phyloP scores from a whole-genome alignment of 768 basidiomycete genomes.

The Kwoniella shandongensis region DNA sequence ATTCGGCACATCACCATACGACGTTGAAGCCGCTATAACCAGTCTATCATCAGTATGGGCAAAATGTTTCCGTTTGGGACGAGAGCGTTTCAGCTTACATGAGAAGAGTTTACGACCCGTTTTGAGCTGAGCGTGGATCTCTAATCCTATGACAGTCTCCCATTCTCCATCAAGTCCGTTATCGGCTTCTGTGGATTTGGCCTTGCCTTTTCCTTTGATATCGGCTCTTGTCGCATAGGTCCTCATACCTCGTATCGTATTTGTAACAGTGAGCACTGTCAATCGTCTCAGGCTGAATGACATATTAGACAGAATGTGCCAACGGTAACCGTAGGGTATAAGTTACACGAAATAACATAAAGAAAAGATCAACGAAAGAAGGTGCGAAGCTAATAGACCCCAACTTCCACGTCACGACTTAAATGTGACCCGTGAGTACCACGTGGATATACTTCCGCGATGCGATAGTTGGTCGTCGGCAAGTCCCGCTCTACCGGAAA shows the following conservation, averaged over 20 bases:
- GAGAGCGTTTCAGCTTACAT: constrained; percentile 52
- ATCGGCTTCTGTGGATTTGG: background rate
- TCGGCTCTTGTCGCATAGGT: background rate
- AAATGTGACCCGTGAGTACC: too few relatives aligned
- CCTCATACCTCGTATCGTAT: too few relatives aligned
- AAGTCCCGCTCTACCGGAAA: too few relatives aligned
- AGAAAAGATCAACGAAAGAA: background rate
- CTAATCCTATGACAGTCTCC: constrained; percentile 87
- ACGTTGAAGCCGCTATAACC: constrained; percentile 17
- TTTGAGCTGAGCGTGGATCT: constrained; percentile 92
- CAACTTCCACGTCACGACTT: too few relatives aligned
- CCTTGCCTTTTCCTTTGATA: constrained; percentile 1
- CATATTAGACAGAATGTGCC: too few relatives aligned
- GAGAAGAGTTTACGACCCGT: constrained; percentile 88
- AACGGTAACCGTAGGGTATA: too few relatives aligned
- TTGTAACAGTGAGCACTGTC: too few relatives aligned
- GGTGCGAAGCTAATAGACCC: background rate
- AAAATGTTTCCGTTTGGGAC: too few relatives aligned
- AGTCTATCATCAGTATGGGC: background rate
- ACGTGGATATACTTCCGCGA: too few relatives aligned
- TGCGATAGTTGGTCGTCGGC: too few relatives aligned
- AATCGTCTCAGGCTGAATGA: too few relatives aligned
- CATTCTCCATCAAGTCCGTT: constrained; percentile 55
- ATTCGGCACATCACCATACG: constrained; percentile 65
- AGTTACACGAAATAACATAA: too few relatives aligned